Conservation (phyloP, 176 grass and related monocot genomes). For the Puccinellia tenuiflora region DNA sequence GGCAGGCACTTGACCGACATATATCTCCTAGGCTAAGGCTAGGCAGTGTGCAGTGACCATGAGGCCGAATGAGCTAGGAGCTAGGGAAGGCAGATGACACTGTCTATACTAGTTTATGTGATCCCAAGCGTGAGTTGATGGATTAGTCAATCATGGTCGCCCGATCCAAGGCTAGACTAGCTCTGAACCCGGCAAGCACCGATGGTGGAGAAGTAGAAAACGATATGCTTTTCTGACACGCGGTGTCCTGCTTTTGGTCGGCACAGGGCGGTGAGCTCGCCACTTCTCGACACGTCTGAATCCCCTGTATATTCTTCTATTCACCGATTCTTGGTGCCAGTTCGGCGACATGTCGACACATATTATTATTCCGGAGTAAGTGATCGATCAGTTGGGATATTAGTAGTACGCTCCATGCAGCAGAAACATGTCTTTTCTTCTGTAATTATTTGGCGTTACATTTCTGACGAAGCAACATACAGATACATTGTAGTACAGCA, state of each 20-base stretch:
- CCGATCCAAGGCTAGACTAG: slow-evolving; percentile 12
- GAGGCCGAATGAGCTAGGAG: no score
- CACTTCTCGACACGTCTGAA: neutral
- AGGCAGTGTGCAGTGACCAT: neutral
- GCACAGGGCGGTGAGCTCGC: slow-evolving; percentile 16
- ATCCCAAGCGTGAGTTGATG: neutral
- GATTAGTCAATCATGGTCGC: neutral
- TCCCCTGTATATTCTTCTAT: neutral
- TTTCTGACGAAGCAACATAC: neutral
- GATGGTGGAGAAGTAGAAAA: neutral
- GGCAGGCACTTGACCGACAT: slow-evolving; percentile 3
- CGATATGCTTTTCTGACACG: neutral
- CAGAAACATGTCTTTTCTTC: neutral
- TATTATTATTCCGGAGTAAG: no score
- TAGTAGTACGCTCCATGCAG: neutral
- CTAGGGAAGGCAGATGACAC: no score
- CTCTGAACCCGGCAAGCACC: neutral
- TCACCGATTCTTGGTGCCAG: no score
- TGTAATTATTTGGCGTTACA: neutral
- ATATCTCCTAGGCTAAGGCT: neutral
- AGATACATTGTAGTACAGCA: neutral
- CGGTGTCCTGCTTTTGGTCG: slow-evolving; percentile 25
- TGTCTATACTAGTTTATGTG: neutral
- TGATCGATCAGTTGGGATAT: no score
- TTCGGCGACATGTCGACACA: neutral